These are phyloP conservation scores for Fusarium fracticaudum DNA, from an alignment of 2,329 filamentous ascomycete genomes.

Conservation along the genomic window DNA sequence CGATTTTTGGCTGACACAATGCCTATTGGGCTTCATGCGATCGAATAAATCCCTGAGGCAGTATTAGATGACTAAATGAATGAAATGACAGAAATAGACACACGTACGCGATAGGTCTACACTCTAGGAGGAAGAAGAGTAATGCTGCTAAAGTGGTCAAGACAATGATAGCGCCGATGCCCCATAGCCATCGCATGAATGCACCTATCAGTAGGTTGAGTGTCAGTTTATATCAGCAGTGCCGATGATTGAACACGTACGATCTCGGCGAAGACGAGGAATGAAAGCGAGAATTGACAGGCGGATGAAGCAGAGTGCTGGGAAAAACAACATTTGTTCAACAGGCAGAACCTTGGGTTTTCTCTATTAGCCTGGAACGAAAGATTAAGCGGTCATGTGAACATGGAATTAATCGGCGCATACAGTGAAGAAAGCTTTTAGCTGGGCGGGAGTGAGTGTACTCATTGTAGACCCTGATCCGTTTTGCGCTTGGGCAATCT, in stretches of 20 bases:
- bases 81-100: rapidly evolving
- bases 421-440: background rate
- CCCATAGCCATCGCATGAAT: background rate
- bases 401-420: background rate
- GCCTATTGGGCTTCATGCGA: background rate
- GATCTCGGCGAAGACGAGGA: background rate
- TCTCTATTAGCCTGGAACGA: background rate
- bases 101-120: background rate
- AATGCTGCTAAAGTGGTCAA: background rate
- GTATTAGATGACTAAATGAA: rapidly evolving
- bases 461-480: background rate
- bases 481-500: background rate
- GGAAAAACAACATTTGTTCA: background rate
- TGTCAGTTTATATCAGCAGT: background rate
- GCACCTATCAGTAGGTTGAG: rapidly evolving
- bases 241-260: background rate
- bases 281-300: background rate
- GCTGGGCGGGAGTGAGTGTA: background rate
- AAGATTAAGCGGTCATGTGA: rapidly evolving
- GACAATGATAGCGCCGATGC: background rate
- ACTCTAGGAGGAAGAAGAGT: background rate
- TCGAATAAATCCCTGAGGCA: background rate
- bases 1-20: background rate
- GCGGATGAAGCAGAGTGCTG: background rate
- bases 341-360: background rate